Conservation (phyloP, 179 eudicot species). For the Actinidia arguta region DNA sequence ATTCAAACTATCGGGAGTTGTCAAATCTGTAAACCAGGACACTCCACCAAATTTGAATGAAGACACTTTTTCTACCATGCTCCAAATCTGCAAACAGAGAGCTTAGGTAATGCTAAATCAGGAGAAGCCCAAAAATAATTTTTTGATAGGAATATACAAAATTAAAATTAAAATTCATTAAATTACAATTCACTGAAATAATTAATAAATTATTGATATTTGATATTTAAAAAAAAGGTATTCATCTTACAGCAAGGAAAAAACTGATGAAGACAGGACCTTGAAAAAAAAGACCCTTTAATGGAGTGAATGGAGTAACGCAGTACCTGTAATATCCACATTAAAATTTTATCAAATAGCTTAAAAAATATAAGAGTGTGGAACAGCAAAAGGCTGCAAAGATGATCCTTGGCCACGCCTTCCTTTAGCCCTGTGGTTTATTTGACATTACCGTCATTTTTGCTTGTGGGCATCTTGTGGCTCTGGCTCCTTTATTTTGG, state of each 20-base stretch:
- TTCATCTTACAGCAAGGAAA: conserved; percentile 84
- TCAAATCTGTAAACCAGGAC: conserved; percentile 88
- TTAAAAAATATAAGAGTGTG: background rate
- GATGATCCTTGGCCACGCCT: background rate
- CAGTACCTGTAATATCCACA: conserved; percentile 63
- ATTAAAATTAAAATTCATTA: background rate
- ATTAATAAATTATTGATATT: background rate
- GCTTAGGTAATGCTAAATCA: background rate
- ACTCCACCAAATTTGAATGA: conserved; percentile 86
- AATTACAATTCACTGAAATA: background rate
- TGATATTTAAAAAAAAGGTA: conserved; percentile 6
- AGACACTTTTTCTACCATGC: conserved; percentile 93
- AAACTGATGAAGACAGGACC: conserved; percentile 84
- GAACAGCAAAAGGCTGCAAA: background rate
- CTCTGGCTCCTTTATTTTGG: too few species aligned
- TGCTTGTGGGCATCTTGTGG: too few species aligned
- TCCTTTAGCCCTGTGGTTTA: too few species aligned
- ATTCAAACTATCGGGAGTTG: conserved; percentile 79
- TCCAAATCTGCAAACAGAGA: conserved; percentile 55
- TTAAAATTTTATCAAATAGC: background rate
- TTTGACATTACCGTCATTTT: too few species aligned
- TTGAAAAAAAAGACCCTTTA: conserved; percentile 77
- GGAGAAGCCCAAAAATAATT: background rate
- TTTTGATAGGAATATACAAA: background rate
- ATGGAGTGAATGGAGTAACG: conserved; percentile 79